Percentiles rank a stretch among this genome's conserved stretches.
These are phyloP conservation scores for Picochlorum sp. DNA, from an alignment of 139 green algal genomes.

Conservation along the genomic window DNA sequence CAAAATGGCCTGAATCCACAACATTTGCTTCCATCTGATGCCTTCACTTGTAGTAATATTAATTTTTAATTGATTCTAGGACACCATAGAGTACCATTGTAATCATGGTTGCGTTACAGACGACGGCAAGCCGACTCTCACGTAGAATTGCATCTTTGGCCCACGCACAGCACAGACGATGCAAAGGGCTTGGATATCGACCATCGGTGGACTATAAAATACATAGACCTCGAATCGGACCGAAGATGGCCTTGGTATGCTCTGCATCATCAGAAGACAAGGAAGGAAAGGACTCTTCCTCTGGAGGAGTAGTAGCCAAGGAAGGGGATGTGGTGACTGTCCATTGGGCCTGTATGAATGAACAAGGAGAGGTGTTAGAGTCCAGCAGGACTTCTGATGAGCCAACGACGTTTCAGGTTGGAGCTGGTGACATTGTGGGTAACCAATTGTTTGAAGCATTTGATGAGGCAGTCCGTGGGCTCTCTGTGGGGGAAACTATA, in stretches of 20 bases:
- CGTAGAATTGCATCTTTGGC: no score
- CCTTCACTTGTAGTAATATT: no score
- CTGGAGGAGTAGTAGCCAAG: constrained; percentile 13
- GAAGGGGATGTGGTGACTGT: constrained; percentile 56
- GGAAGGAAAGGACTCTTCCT: background rate
- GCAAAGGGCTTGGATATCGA: no score
- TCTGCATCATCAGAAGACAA: no score
- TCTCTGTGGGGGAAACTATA: constrained; percentile 49
- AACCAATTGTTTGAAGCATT: constrained; percentile 84
- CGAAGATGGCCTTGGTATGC: no score
- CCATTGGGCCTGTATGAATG: constrained; percentile 42
- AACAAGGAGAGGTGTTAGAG: constrained; percentile 52
- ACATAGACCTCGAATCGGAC: no score
- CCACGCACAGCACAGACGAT: no score
- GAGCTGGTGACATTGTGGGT: constrained; percentile 66
- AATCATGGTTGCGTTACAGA: no score
- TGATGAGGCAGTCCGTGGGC: constrained; percentile 66
- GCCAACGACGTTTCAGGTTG: constrained; percentile 71
- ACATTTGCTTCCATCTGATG: constrained; percentile 19
- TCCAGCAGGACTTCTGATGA: constrained; percentile 34
- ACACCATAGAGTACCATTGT: no score
- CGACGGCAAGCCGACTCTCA: no score
- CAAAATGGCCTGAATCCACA: constrained; percentile 69
- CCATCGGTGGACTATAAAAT: no score
- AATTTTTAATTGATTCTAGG: no score